Percentiles rank a stretch among this genome's conserved stretches.
phyloP scores from a whole-genome alignment of 202 grass and related monocot species.

The Brachypodium distachyon region DNA sequence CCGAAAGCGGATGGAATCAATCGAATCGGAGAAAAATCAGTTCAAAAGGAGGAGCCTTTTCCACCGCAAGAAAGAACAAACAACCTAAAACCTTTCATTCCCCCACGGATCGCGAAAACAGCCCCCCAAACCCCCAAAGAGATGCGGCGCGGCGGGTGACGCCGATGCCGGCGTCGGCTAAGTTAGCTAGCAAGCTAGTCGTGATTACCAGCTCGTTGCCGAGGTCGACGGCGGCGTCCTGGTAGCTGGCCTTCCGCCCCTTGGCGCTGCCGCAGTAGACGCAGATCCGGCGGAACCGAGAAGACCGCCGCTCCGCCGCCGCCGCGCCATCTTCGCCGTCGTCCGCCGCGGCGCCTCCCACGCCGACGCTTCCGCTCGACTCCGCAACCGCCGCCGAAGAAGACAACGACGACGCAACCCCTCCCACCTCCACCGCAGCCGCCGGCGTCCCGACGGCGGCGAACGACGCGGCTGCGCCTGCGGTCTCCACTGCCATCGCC shows the following conservation, averaged over 20 bases:
- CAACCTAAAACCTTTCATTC: background rate
- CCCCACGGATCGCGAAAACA: no score
- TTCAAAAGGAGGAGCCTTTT: no score
- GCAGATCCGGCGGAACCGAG: conserved; percentile 85
- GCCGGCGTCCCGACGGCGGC: background rate
- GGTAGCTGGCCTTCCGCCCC: conserved; percentile 77
- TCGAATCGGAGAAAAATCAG: no score
- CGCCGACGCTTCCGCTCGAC: background rate
- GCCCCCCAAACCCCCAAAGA: background rate
- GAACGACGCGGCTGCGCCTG: background rate
- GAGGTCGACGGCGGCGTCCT: conserved; percentile 76
- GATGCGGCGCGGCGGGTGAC: background rate
- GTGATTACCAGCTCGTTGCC: conserved; percentile 77
- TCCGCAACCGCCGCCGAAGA: background rate
- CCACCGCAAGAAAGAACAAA: no score
- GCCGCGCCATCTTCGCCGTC: background rate
- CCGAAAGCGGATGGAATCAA: background rate
- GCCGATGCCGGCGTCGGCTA: background rate
- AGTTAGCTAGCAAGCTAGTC: no score
- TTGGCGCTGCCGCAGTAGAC: conserved; percentile 94
- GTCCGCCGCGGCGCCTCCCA: background rate
- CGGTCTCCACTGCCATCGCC: background rate
- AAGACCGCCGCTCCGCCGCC: conserved; percentile 10
- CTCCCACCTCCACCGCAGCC: background rate
- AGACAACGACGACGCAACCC: background rate